Percentiles rank a stretch among this genome's conserved stretches.
phyloP scores from a whole-genome alignment of 1,284 basidiomycete species.

The Mrakiaceae sp. region DNA sequence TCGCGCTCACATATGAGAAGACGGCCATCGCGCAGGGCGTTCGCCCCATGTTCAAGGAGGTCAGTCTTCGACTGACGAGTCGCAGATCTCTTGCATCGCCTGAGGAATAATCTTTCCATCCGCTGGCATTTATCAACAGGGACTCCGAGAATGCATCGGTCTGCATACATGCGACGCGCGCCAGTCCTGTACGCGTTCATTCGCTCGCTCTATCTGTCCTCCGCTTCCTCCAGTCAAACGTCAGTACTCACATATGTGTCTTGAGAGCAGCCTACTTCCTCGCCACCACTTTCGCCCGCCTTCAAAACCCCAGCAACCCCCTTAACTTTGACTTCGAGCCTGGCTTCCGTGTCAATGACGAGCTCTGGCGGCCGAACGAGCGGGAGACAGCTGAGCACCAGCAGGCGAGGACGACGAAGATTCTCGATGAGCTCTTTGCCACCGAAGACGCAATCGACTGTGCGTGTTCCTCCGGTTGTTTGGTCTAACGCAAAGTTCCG shows the following conservation, averaged over 20 bases:
- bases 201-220: not conserved
- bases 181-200: not conserved
- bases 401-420: not conserved
- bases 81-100: not conserved
- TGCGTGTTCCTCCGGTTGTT: not conserved
- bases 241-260: not conserved
- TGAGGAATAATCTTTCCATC: not conserved
- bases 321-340: slow-evolving; percentile 11
- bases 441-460: not conserved
- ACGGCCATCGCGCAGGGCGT: not conserved
- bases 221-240: not conserved
- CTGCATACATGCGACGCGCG: slow-evolving; percentile 13
- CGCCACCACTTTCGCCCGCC: slow-evolving; percentile 4
- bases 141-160: slow-evolving; percentile 10
- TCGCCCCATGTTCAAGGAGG: slow-evolving; percentile 12
- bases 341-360: slow-evolving; percentile 1
- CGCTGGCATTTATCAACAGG: not conserved
- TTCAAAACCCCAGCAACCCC: slow-evolving; percentile 6
- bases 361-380: slow-evolving; percentile 5
- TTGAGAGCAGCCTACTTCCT: slow-evolving; percentile 8
- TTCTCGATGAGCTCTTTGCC: slow-evolving; percentile 8
- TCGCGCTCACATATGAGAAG: slow-evolving; percentile 8
- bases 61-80: not conserved
- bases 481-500: no score
- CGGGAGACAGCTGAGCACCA: slow-evolving; percentile 5